Conservation (phyloP, 2,329 filamentous ascomycete genomes). For the Thermoascus crustaceus region DNA sequence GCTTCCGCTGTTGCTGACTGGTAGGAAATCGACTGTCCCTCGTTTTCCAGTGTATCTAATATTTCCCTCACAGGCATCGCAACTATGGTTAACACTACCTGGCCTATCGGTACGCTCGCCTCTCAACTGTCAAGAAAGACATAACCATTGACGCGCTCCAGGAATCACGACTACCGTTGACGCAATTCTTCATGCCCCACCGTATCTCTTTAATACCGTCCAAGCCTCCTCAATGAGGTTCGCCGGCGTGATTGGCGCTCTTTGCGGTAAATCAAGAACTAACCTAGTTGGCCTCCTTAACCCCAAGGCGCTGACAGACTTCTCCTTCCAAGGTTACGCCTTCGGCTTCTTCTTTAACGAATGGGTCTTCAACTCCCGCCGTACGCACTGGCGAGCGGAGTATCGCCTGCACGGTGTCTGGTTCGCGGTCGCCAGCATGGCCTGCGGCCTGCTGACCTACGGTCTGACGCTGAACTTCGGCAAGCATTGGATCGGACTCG, state of each 20-base stretch:
- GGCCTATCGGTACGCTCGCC: slow-evolving; percentile 25
- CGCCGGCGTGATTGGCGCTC: slow-evolving; percentile 27
- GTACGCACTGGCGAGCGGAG: slow-evolving; percentile 21
- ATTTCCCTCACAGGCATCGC: slow-evolving; percentile 14
- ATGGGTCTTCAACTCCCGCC: slow-evolving; percentile 21
- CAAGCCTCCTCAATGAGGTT: slow-evolving; percentile 30
- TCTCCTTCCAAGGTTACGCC: slow-evolving; percentile 17
- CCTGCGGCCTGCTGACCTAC: slow-evolving; percentile 24
- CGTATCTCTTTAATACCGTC: slow-evolving; percentile 27
- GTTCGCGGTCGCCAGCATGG: slow-evolving; percentile 24
- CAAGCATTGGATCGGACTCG: slow-evolving; percentile 30
- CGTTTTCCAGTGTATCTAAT: background rate
- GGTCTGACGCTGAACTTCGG: slow-evolving; percentile 26
- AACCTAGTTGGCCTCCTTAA: background rate
- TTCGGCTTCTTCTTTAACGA: slow-evolving; percentile 30
- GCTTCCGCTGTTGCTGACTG: slow-evolving; percentile 22
- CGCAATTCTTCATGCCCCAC: slow-evolving; percentile 24
- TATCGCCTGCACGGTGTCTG: slow-evolving; percentile 30
- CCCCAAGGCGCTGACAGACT: background rate
- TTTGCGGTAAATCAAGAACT: slow-evolving; percentile 15
- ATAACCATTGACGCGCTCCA: slow-evolving; percentile 5
- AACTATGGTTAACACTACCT: slow-evolving; percentile 30
- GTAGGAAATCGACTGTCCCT: slow-evolving; percentile 7
- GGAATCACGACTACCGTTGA: slow-evolving; percentile 30
- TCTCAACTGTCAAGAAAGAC: background rate